These are phyloP conservation scores for Nicotiana tomentosiformis DNA, from an alignment of 257 asterid species.

Conservation along the genomic window DNA sequence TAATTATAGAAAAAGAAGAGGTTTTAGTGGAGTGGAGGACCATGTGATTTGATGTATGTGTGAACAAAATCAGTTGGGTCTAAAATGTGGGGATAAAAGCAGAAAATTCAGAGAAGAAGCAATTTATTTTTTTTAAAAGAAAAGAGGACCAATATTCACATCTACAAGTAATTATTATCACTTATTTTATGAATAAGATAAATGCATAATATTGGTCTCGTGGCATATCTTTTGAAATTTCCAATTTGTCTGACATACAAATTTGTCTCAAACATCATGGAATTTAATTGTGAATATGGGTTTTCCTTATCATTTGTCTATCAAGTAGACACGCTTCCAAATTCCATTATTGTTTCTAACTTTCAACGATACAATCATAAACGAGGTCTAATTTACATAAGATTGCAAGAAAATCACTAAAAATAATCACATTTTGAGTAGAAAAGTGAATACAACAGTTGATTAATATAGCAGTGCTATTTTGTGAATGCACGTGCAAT, in stretches of 20 bases:
- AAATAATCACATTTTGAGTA: background rate
- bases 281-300: conserved; percentile 2
- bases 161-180: background rate
- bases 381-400: background rate
- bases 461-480: no score
- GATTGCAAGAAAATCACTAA: background rate
- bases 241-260: background rate
- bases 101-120: background rate
- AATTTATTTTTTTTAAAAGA: background rate
- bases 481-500: no score
- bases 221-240: background rate
- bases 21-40: background rate
- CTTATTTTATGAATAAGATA: background rate
- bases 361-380: background rate
- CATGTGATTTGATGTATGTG: background rate
- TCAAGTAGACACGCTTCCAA: background rate
- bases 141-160: background rate
- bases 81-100: conserved; percentile 1
- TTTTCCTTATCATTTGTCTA: background rate
- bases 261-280: background rate
- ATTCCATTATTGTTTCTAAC: background rate
- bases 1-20: background rate
- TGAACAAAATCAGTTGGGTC: background rate
- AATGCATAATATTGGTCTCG: background rate
- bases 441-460: background rate